Evolutionary conservation across 768 basidiomycete genomes (phyloP), one percentile per base, ranked within the genome.

Genomic region (Pleurotus ostreatus): DNA sequence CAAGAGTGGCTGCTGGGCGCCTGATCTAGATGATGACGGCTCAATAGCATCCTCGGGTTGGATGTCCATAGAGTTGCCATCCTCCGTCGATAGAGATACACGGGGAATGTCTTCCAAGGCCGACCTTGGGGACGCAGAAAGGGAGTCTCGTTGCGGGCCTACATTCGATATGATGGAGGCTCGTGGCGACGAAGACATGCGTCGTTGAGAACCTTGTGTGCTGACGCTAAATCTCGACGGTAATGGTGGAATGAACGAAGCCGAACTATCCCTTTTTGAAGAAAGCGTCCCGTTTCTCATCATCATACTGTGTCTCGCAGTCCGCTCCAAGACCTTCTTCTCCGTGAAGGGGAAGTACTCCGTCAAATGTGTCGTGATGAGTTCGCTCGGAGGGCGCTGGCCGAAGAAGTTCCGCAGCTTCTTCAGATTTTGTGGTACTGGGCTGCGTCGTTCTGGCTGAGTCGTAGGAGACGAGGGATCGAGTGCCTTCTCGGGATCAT

Each of bases 371-470:
- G 79, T 96, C 22, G 95, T 92, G 74, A 98, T 98, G 60, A 98
- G 84, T 70, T 98, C 97, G 72, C 90, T 93, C 0, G 97, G 95
- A 0, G 97, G 97, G 40, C 97, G 89, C 65, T 98, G 97, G 13
- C 96, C 97, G 63, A 98, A 96, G 78, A 98, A 99, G 77, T 94
- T 94, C 70, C 90, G 90, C 46, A 94, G 68, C 65, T 92, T 94
- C 62, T 82, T 82, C n/a, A 66, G 58, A 9, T 46, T 25, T 16
- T 47, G 46, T 25, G 58, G 66, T 20, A 62, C 60, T 23, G 69
- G 70, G 55, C 66, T 65, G 38, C 59, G 61, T 57, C 62, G 62
- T 46, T 55, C 61, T 6, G 65, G 63, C 12, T 72, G 68, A 4
- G 79, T 76, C 9, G 30, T 34, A 4, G 84, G 80, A 0, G 84